Evolutionary conservation across 176 grass and related monocot genomes (phyloP).

Genomic region (Zea luxurians): DNA sequence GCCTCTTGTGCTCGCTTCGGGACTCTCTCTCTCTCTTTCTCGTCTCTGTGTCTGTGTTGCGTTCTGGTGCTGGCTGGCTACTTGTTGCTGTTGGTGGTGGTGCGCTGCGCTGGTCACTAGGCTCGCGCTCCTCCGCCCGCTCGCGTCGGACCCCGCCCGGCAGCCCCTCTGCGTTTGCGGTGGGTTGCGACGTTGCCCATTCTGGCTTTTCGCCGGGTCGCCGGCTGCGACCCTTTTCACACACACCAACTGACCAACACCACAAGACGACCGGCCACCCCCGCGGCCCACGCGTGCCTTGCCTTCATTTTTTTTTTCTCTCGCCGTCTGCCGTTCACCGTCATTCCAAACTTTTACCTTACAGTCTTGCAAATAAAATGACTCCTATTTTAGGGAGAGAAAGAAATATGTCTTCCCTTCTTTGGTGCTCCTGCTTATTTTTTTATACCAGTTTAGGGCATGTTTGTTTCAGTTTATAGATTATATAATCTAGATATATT

Average conservation of each 20-base stretch:
- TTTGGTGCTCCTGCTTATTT: not conserved
- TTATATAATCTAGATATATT: too few relatives aligned
- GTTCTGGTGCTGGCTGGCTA: not conserved
- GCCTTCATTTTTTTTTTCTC: not conserved
- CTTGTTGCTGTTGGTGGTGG: conserved; percentile 14
- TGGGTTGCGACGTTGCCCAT: conserved; percentile 17
- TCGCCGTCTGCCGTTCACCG: not conserved
- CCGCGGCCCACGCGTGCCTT: not conserved
- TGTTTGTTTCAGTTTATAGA: too few relatives aligned
- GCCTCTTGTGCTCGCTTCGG: conserved; percentile 29
- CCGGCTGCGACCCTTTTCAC: conserved; percentile 29
- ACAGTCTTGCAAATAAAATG: not conserved
- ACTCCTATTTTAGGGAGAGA: not conserved
- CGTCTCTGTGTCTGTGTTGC: not conserved
- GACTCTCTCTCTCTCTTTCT: not conserved
- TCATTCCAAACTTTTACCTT: too few relatives aligned
- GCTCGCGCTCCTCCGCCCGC: not conserved
- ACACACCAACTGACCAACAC: not conserved
- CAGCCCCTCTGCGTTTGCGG: not conserved
- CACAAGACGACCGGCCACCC: not conserved
- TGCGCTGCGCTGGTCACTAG: conserved; percentile 23
- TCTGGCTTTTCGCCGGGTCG: conserved; percentile 4
- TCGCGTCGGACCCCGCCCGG: not conserved
- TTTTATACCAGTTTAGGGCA: not conserved
- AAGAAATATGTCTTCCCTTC: not conserved